Evolutionary conservation across 257 asterid species (phyloP), one percentile per base, ranked within the genome.

Genomic region (Haberlea rhodopensis): DNA sequence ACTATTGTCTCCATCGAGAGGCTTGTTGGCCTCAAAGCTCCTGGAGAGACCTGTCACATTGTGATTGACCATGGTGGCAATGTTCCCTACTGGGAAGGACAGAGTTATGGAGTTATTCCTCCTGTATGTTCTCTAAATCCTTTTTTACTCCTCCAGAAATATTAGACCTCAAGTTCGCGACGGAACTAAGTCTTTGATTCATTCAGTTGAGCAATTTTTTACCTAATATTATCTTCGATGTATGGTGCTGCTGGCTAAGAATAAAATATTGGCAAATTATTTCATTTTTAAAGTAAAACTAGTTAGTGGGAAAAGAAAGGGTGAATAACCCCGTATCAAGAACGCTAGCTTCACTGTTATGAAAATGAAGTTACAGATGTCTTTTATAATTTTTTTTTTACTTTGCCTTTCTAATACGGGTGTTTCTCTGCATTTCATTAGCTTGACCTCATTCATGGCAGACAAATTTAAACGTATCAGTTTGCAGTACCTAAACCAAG

Each of bases 61-160:
- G 95, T 92, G 68, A 92, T 92, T 66, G 90, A 92, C 70, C 97
- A 92, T 74, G 97, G 75, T 18, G 95, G 96, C 72, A 84, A 92
- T 19, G 80, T 92, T 71, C 97, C 99, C 21, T 92, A 89, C 73
- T 87, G 97, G 99, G 99, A 92, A 83, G 99, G 97, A 70, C 96
- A 92, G 70, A 92, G 97, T 68, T 92, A 92, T 46, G 99, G 99
- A 63, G 77, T 89, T 64, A 80, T 89, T 71, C 96, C 97, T 52
- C 95, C 97, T 28, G 99, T 89, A 80, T 77, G 97, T 77, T 57
- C 24, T 48, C 53, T 51, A 29, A 31, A 40, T 45, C 13, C 69
- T 46, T 31, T 31, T 53, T 37, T 1, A 24, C 11, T 60, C 18
- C 24, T 6, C 23, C 20, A 18, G 23, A 22, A 63, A 32, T 2